Evolutionary conservation across 2,329 filamentous ascomycete species (phyloP), one percentile per base, ranked within the genome.

Genomic region (Aspergillus pseudotamarii): DNA sequence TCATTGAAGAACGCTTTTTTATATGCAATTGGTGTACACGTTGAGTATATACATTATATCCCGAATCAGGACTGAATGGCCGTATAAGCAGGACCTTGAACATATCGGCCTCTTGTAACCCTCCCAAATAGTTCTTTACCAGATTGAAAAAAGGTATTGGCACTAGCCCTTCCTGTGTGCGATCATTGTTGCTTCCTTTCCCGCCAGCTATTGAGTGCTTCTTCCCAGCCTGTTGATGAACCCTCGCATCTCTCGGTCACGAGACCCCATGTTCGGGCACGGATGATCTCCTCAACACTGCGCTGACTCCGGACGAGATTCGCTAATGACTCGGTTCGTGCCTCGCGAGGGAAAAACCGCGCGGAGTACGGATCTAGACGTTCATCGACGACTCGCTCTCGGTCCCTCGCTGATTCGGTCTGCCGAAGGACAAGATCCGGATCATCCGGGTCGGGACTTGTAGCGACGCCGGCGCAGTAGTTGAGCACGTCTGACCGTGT

Each of bases 331-430:
- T 97, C 91, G 0, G 93, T 95, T 67, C 93, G 85, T 16, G 91
- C 85, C 79, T 98, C 93, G 21, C 71, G 72, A 8, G 78, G 78
- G 89, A 94, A 94, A 76, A 92, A 96, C 28, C 94, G 84, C 8
- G 84, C 91, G 11, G 91, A 94, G 75, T 99, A 99, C 2, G 95
- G 95, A 80, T 99, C 95, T 63, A 97, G 77, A 61, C 95, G 84
- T 79, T 98, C 95, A 75, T 98, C 88, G 5, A 98, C 89, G 0
- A 94, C 84, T 58, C 88, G 83, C 72, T 94, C 90, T 55, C 89
- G 84, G 66, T 91, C 88, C 70, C 83, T 87, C 62, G 88, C 86
- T 59, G 88, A 87, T 78, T 96, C 91, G 0, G 88, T 83, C 71
- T 93, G 85, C 60, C 91, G 83, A 21, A 91, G 72, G 0, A 91